Evolutionary conservation across 169 alveolate genomes (phyloP).

Genomic region (Eimeria tenella): DNA sequence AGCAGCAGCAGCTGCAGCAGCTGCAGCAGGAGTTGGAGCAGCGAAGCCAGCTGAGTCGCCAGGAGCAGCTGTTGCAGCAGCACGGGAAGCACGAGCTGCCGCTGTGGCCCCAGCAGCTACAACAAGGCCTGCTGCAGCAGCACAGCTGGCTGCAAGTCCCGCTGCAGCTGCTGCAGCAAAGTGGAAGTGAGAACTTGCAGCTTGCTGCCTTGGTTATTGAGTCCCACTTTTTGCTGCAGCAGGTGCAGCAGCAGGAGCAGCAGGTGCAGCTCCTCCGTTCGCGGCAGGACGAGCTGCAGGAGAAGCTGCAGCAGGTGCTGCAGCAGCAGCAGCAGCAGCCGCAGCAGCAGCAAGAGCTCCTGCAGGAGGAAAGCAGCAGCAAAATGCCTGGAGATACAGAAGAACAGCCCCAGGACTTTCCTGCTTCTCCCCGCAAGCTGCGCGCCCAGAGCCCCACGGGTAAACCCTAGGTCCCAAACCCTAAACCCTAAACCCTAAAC

Average conservation of each 20-base stretch:
- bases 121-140: neutral
- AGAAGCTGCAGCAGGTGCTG: neutral
- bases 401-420: too few species aligned
- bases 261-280: neutral
- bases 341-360: neutral
- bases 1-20: neutral
- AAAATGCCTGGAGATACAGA: too few species aligned
- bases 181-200: neutral
- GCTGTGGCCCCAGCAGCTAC: neutral
- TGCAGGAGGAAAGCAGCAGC: neutral
- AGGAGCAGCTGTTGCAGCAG: neutral
- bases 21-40: neutral
- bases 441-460: too few species aligned
- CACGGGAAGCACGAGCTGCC: neutral
- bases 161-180: neutral
- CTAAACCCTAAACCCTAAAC: too few species aligned
- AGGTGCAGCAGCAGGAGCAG: neutral
- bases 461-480: too few species aligned
- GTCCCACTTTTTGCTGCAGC: neutral
- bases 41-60: neutral
- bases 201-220: neutral
- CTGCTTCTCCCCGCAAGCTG: too few species aligned
- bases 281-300: neutral
- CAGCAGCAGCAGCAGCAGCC: constrained; percentile 1
- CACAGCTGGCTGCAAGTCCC: neutral